phyloP scores from a whole-genome alignment of 345 rosid species.

The Salix koriyanagi region DNA sequence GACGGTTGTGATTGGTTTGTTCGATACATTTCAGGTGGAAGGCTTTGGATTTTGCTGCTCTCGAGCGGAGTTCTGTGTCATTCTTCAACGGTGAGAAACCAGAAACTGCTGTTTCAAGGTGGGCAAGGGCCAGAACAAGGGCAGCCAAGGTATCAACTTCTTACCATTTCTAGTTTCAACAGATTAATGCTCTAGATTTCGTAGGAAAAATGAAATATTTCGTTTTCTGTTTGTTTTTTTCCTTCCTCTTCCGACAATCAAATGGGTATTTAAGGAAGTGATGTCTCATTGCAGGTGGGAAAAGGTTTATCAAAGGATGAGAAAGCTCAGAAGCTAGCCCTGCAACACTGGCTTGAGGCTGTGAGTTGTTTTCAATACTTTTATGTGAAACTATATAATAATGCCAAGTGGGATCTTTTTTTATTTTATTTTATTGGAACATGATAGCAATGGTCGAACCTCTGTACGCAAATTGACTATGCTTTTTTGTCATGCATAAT shows the following conservation, averaged over 20 bases:
- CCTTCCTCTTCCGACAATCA: background rate
- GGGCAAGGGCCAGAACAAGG: conserved; percentile 92
- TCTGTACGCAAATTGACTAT: background rate
- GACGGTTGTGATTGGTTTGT: background rate
- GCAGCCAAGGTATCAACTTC: conserved; percentile 67
- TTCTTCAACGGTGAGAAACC: conserved; percentile 61
- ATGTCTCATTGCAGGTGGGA: conserved; percentile 54
- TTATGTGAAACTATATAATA: too few relatives aligned
- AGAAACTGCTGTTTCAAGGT: conserved; percentile 73
- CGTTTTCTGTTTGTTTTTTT: too few relatives aligned
- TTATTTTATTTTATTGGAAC: too few relatives aligned
- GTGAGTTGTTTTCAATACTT: conserved; percentile 37
- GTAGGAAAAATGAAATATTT: background rate
- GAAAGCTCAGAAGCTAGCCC: conserved; percentile 80
- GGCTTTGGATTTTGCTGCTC: conserved; percentile 73
- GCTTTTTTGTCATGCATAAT: background rate
- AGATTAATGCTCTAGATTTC: background rate
- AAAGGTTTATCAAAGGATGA: conserved; percentile 84
- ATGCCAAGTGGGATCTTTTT: too few relatives aligned
- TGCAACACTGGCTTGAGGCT: conserved; percentile 98
- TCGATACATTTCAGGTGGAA: conserved; percentile 63
- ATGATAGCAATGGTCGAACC: background rate
- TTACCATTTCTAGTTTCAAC: background rate
- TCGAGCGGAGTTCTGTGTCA: conserved; percentile 55
- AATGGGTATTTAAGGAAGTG: background rate